Evolutionary conservation across 441 rosid species (phyloP), one percentile per base, ranked within the genome.

Genomic region (Mallotus repandus): DNA sequence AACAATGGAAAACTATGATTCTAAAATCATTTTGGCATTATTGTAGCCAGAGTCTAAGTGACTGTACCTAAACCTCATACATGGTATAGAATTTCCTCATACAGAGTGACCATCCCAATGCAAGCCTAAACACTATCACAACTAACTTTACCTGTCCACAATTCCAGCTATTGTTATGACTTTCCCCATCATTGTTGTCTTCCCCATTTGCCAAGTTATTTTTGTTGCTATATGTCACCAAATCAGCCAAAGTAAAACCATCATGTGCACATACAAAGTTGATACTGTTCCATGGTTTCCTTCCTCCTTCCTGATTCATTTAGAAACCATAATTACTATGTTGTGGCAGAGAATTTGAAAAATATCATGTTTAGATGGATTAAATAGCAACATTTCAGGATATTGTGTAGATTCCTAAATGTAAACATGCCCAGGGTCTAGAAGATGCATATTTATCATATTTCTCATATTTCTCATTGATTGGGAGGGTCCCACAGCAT

Each of bases 251-350:
- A 43, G 97, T 84, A 80, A 91, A 95, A 63, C 98, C 99, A 81
- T 95, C 99, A 80, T 95, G 99, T 49, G 97, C 97, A 76, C 96
- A 92, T 67, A 95, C 70, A 67, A 95, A 95, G 79, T 92, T 95
- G 88, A 92, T 79, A 86, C 97, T 91, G 82, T 89, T 84, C 97
- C 99, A 95, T 52, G 98, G 96, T 81, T 88, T 95, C 85, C 99
- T 84, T 78, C 97, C 94, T 80, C 97, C 91, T 78, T 68, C 91
- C 99, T 92, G 89, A 79, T 77, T 76, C 81, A 78, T 68, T 41
- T 25, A 65, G 61, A 76, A 68, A 52, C 52, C 53, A 67, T 25
- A 69, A 52, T 58, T 49, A 66, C 1, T 29, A 38, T 58, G 25
- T 74, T 63, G 58, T 48, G 11, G 19, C 18, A 43, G 15, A 63